phyloP scores from a whole-genome alignment of 2,329 filamentous ascomycete species.

The Chaetoscypha palmicola region DNA sequence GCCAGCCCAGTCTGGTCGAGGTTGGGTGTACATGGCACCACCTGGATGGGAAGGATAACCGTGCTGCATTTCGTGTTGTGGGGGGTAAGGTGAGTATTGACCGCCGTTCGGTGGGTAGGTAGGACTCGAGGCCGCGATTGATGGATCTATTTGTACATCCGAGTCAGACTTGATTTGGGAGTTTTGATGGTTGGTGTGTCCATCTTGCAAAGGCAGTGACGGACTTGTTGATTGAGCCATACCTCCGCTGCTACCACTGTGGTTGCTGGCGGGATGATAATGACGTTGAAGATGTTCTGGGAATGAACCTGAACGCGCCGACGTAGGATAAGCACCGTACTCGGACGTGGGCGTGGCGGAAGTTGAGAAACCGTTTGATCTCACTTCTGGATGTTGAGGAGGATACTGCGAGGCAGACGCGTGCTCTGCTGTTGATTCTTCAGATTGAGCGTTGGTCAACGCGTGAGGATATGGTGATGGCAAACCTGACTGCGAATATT shows the following conservation, averaged over 20 bases:
- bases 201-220: conserved; percentile 85
- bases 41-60: conserved; percentile 57
- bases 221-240: conserved; percentile 99
- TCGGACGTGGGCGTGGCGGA: conserved; percentile 83
- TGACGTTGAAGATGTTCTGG: conserved; percentile 81
- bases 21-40: conserved; percentile 57
- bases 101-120: conserved; percentile 69
- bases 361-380: conserved; percentile 42
- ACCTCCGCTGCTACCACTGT: conserved; percentile 69
- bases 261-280: conserved; percentile 71
- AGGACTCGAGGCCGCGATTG: conserved; percentile 87
- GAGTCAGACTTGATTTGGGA: conserved; percentile 84
- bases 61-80: conserved; percentile 80
- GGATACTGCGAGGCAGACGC: conserved; percentile 87
- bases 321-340: conserved; percentile 70
- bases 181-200: conserved; percentile 66
- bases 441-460: conserved; percentile 68
- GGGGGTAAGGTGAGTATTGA: conserved; percentile 82
- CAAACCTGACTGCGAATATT: conserved; percentile 87
- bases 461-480: conserved; percentile 62
- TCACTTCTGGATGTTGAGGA: conserved; percentile 73
- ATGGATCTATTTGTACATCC: conserved; percentile 98
- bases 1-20: conserved; percentile 67
- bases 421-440: conserved; percentile 81
- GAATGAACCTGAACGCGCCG: conserved; percentile 75